phyloP scores from a whole-genome alignment of 257 asterid species.

The Solanum neorickii region DNA sequence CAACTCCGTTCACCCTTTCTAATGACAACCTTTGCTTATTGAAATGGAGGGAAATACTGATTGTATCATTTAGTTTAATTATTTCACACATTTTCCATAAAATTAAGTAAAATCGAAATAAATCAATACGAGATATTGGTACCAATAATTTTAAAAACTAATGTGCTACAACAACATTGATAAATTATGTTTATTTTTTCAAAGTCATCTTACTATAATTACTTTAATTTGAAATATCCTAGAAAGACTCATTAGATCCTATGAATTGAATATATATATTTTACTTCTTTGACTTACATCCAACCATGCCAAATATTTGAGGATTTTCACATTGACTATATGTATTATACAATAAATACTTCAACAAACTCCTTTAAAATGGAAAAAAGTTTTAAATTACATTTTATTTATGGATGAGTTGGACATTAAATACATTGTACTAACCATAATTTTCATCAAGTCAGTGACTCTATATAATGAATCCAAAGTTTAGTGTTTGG shows the following conservation, averaged over 20 bases:
- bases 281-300: background rate
- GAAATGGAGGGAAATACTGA: background rate
- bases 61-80: background rate
- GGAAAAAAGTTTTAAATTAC: background rate
- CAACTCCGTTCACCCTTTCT: background rate
- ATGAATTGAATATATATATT: background rate
- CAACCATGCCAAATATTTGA: background rate
- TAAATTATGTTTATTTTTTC: background rate
- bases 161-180: background rate
- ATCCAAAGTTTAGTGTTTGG: background rate
- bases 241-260: background rate
- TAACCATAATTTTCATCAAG: background rate
- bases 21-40: background rate
- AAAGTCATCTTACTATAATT: background rate
- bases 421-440: background rate
- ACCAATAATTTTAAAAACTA: background rate
- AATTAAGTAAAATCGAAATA: background rate
- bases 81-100: background rate
- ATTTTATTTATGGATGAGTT: background rate
- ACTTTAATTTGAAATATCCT: background rate
- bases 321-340: background rate
- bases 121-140: background rate
- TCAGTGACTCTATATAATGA: background rate
- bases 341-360: background rate
- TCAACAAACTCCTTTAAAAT: background rate